Conservation (phyloP, 2,329 filamentous ascomycete genomes). For the Alternaria dauci region DNA sequence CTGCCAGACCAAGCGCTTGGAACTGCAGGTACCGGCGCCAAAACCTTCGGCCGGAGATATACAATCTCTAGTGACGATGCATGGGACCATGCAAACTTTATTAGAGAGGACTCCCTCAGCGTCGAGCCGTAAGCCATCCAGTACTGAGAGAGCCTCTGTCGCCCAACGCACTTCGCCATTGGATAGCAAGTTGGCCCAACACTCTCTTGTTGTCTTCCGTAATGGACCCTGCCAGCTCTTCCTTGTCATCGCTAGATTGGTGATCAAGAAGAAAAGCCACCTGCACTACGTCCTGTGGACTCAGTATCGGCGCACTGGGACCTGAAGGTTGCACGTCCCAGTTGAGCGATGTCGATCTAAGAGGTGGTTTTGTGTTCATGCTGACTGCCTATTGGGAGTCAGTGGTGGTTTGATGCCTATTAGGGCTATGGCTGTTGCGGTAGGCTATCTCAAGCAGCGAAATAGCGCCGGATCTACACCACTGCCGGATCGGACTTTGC, state of each 20-base stretch:
- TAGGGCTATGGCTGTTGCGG: slow-evolving; percentile 16
- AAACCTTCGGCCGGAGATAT: slow-evolving; percentile 9
- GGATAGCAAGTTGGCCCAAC: slow-evolving; percentile 83
- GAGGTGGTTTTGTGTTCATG: slow-evolving; percentile 61
- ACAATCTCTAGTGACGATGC: neutral
- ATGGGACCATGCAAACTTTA: slow-evolving; percentile 10
- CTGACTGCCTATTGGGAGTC: slow-evolving; percentile 47
- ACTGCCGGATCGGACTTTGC: slow-evolving; percentile 21
- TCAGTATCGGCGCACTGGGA: slow-evolving; percentile 58
- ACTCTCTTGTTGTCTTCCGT: slow-evolving; percentile 61
- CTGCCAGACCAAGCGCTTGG: slow-evolving; percentile 6
- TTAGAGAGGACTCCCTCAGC: slow-evolving; percentile 31
- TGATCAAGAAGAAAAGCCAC: slow-evolving; percentile 70
- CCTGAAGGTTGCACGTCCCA: slow-evolving; percentile 58
- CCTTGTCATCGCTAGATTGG: slow-evolving; percentile 57
- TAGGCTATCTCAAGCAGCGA: slow-evolving; percentile 13
- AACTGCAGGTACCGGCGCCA: slow-evolving; percentile 16
- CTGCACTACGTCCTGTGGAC: slow-evolving; percentile 70
- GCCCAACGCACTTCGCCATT: slow-evolving; percentile 90
- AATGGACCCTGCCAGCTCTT: slow-evolving; percentile 46
- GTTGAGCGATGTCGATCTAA: slow-evolving; percentile 63
- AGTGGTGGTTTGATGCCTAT: slow-evolving; percentile 19
- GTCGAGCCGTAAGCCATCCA: slow-evolving; percentile 69
- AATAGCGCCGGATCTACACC: slow-evolving; percentile 22
- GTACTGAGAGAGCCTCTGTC: slow-evolving; percentile 88